phyloP scores from a whole-genome alignment of 106 monocot species.

The Dendrobium catenatum region DNA sequence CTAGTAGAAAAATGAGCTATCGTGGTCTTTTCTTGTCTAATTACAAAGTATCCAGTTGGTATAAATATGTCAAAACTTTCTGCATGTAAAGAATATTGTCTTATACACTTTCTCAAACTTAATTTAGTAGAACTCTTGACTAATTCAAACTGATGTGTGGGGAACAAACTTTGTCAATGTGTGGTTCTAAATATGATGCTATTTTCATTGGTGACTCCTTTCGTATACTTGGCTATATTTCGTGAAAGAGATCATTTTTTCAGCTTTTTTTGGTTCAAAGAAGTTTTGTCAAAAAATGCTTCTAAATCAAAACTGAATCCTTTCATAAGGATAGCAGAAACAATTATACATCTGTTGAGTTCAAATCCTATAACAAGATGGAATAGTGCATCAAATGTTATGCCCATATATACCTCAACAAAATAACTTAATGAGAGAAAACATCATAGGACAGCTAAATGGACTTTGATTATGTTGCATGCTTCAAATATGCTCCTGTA shows the following conservation, averaged over 20 bases:
- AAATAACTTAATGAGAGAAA: background rate
- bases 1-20: too few relatives aligned
- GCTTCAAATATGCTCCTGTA: background rate
- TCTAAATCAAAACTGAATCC: background rate
- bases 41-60: too few relatives aligned
- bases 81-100: background rate
- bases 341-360: background rate
- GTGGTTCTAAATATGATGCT: background rate
- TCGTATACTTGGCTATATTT: background rate
- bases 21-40: too few relatives aligned
- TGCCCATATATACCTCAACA: background rate
- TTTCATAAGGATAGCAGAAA: background rate
- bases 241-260: background rate
- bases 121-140: background rate
- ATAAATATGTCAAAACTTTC: too few relatives aligned
- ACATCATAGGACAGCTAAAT: background rate
- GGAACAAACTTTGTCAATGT: background rate
- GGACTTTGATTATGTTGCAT: background rate
- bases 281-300: too few relatives aligned
- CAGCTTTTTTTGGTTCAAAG: too few relatives aligned
- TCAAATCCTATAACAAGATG: background rate
- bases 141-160: background rate
- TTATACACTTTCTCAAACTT: background rate
- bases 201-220: background rate
- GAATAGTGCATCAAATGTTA: background rate